Conservation (phyloP, 1,284 basidiomycete species). For the Puccinia polysora region DNA sequence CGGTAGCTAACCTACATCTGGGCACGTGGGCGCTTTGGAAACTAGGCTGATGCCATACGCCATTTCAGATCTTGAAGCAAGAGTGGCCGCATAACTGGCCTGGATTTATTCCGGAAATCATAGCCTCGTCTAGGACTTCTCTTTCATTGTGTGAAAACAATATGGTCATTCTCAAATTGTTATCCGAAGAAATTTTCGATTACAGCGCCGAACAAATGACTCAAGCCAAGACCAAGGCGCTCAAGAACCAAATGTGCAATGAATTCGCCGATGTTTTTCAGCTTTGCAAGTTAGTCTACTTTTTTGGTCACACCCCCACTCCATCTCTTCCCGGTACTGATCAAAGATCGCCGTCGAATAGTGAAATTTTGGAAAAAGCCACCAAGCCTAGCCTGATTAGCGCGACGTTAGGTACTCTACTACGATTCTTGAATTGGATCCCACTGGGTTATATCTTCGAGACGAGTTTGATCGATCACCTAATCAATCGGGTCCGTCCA, state of each 20-base stretch:
- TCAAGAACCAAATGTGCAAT: conserved; percentile 96
- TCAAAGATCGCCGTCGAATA: conserved; percentile 57
- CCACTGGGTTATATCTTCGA: conserved; percentile 98
- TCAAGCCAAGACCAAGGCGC: conserved; percentile 90
- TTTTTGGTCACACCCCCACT: background rate
- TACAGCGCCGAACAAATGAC: conserved; percentile 99
- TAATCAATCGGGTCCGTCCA: conserved; percentile 57
- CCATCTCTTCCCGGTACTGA: background rate
- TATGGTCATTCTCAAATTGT: conserved; percentile 93
- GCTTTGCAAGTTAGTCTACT: conserved; percentile 21
- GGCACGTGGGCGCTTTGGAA: no score
- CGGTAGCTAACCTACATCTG: background rate
- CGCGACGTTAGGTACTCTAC: conserved; percentile 88
- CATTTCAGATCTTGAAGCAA: conserved; percentile 81
- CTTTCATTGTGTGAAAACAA: conserved; percentile 98
- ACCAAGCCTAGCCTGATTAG: conserved; percentile 92
- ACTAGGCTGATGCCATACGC: background rate
- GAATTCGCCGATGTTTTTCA: conserved; percentile 71
- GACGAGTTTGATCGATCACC: conserved; percentile 91
- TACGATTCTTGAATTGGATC: conserved; percentile 98
- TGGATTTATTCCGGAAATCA: conserved; percentile 93
- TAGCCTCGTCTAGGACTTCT: conserved; percentile 92
- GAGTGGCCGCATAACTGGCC: conserved; percentile 99
- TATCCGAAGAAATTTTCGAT: conserved; percentile 98
- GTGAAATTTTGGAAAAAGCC: conserved; percentile 92